Conservation (phyloP, 108 stramenopile species). For the Cyclotella cryptica region DNA sequence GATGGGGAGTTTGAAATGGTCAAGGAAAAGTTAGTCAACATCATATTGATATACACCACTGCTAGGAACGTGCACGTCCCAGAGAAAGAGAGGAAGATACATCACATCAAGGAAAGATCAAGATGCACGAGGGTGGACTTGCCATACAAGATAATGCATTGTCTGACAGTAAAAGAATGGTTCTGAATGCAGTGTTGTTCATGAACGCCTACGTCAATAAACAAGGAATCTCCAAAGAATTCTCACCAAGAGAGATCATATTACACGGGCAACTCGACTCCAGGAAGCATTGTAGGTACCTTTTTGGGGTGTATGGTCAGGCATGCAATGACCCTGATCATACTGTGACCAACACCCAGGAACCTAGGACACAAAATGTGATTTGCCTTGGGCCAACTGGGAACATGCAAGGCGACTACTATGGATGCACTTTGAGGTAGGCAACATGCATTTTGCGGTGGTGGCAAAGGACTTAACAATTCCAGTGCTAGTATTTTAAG, state of each 20-base stretch:
- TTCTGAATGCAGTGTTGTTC: constrained; percentile 23
- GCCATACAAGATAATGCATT: constrained; percentile 27
- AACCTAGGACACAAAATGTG: too few relatives aligned
- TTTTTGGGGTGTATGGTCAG: constrained; percentile 52
- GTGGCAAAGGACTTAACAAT: too few relatives aligned
- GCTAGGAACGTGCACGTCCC: background rate
- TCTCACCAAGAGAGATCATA: too few relatives aligned
- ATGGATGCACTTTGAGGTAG: background rate
- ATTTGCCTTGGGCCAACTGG: too few relatives aligned
- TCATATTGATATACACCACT: background rate
- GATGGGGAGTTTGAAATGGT: background rate
- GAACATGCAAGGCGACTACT: constrained; percentile 55
- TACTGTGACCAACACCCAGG: constrained; percentile 19
- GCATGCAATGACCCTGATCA: constrained; percentile 38
- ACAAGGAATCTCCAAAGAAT: constrained; percentile 24
- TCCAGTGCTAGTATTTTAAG: too few relatives aligned
- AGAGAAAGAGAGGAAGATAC: background rate
- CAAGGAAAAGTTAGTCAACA: background rate
- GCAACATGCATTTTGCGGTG: too few relatives aligned
- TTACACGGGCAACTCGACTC: constrained; percentile 12
- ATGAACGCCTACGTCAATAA: constrained; percentile 14
- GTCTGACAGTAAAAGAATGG: constrained; percentile 35
- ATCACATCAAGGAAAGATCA: constrained; percentile 25
- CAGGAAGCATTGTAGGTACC: constrained; percentile 26
- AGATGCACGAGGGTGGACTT: constrained; percentile 23